phyloP scores from a whole-genome alignment of 495 filamentous ascomycete genomes.

The Podospora tetraspora region DNA sequence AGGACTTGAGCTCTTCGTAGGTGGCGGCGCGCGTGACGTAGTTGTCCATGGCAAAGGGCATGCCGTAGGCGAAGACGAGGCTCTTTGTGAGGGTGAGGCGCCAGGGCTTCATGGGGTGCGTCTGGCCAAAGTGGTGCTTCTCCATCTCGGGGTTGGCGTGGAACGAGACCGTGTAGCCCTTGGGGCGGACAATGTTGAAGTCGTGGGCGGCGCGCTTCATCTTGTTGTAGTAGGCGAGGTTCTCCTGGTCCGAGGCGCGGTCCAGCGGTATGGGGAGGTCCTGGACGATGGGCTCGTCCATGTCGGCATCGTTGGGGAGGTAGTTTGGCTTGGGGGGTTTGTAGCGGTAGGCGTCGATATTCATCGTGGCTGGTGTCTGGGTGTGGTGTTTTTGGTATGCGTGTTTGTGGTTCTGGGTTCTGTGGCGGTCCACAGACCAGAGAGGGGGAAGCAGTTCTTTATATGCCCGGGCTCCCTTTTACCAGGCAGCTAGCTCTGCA shows the following conservation, averaged over 20 bases:
- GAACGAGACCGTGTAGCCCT: constrained; percentile 89
- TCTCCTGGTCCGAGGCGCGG: constrained; percentile 51
- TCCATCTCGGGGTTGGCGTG: constrained; percentile 95
- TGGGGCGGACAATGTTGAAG: constrained; percentile 69
- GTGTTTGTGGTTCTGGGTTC: not conserved
- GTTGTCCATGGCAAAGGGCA: constrained; percentile 93
- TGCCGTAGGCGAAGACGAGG: constrained; percentile 86
- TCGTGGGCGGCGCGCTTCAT: constrained; percentile 61
- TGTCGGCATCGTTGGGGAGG: constrained; percentile 40
- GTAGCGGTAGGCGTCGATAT: constrained; percentile 29
- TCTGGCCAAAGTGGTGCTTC: constrained; percentile 88
- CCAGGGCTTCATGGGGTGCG: constrained; percentile 99
- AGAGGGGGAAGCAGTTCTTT: not conserved
- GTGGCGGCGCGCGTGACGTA: constrained; percentile 77
- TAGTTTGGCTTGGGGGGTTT: constrained; percentile 47
- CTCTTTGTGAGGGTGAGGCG: constrained; percentile 91
- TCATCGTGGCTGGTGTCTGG: constrained; percentile 15
- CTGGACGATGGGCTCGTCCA: constrained; percentile 57
- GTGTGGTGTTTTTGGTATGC: not conserved
- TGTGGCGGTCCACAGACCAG: not conserved
- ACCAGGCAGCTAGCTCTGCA: not conserved
- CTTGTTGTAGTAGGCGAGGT: constrained; percentile 57
- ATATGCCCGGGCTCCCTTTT: not conserved
- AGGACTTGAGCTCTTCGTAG: constrained; percentile 78
- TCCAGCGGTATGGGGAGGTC: constrained; percentile 57